Evolutionary conservation across 345 rosid species (phyloP), one percentile per base, ranked within the genome.

Genomic region (Euclidium syriacum): DNA sequence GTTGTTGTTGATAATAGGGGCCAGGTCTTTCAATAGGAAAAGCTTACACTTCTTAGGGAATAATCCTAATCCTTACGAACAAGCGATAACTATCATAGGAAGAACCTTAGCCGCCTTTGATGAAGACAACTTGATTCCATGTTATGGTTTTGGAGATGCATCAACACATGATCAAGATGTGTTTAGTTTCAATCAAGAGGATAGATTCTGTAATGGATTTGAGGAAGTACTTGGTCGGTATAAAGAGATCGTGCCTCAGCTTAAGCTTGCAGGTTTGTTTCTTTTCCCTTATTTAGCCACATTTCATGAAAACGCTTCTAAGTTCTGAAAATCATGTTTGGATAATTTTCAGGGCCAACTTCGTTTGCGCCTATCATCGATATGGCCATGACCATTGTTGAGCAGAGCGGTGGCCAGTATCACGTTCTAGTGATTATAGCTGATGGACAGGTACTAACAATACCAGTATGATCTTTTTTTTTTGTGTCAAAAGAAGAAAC

Each of bases 141-240:
- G 99, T 70, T 94, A 58, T 27, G 99, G 99, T 58, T 94, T 94
- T 66, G 99, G 99, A 66, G 99, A 94, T 75, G 97, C 97, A 50
- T 86, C 95, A 52, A 94, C 99, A 0, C 95, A 90, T 68, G 99
- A 94, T 72, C 96, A 84, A 75, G 95, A 94, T 27, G 89, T 94
- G 73, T 94, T 94, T 75, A 72, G 92, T 72, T 94, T 94, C 77
- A 66, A 71, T 70, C 77, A 80, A 9, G 86, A 80, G 14, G 91
- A 72, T 44, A 78, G 79, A 60, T 70, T 62, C 66, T 94, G 99
- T 75, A 72, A 94, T 69, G 99, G 99, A 49, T 94, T 94, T 64
- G 99, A 94, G 75, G 96, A 94, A 61, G 99, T 94, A 12, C 70
- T 94, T 43, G 69, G 58, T 23, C 84, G 80, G 25, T 90, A 94